Evolutionary conservation across 108 stramenopile species (phyloP).

Genomic region (Skeletonema potamos): DNA sequence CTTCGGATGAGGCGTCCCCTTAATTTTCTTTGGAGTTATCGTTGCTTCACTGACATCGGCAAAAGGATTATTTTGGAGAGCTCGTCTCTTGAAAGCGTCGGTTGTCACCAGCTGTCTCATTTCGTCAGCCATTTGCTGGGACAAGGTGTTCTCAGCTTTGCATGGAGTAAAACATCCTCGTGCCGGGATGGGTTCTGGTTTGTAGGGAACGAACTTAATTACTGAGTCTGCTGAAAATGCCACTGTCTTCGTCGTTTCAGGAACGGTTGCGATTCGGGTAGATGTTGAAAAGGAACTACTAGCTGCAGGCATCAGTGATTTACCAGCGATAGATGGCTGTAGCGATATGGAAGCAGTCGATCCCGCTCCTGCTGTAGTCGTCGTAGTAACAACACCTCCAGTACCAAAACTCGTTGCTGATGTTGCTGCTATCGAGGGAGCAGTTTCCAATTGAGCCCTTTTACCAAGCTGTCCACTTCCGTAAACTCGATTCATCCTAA

Average conservation of each 20-base stretch:
- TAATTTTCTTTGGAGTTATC: not conserved
- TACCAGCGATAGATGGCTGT: not conserved
- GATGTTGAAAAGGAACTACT: not conserved
- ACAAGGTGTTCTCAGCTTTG: not conserved
- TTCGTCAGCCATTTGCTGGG: not conserved
- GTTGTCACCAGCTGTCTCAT: not conserved
- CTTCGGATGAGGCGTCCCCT: not conserved
- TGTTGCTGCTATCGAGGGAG: not conserved
- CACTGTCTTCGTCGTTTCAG: not conserved
- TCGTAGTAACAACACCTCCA: not conserved
- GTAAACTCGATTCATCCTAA: slow-evolving; percentile 37
- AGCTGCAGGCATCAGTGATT: not conserved
- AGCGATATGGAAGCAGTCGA: not conserved
- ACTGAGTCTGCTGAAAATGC: not conserved
- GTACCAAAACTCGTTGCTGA: not conserved
- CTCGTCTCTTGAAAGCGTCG: not conserved
- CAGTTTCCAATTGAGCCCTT: not conserved
- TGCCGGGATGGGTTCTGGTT: not conserved
- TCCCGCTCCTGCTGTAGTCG: not conserved
- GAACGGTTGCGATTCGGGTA: not conserved
- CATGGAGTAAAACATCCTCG: not conserved
- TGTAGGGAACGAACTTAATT: not conserved
- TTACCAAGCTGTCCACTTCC: slow-evolving; percentile 40
- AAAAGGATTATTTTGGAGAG: not conserved
- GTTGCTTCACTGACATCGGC: not conserved